Evolutionary conservation across 257 asterid species (phyloP), one percentile per base, ranked within the genome.

Genomic region (Oldenlandia corymbosa): DNA sequence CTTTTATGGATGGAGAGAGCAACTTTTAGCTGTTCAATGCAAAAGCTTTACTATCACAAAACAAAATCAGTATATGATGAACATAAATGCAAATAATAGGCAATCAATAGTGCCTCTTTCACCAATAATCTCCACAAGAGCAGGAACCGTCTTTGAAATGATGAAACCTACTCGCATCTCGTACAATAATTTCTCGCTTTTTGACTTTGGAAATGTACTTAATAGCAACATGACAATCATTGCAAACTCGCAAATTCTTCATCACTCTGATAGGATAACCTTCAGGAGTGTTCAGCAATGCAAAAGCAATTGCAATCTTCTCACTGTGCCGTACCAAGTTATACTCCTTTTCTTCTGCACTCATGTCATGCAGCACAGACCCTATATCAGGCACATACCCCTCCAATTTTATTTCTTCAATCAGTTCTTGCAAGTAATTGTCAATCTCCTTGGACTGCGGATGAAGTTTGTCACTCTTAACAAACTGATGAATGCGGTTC

Each of bases 91-190:
- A 9, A 21, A 4, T 36, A 24, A 23, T 0, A 14, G 27, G 36
- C 20, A 39, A 37, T 14, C 8, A 34, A 24, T 48, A 5, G 20
- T 16, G 57, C 52, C 9, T 57, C 17, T 51, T 10, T 43, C 79
- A 86, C 98, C 96, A 88, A 65, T 83, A 88, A 58, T 91, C 96
- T 34, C 88, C 83, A 76, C 98, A 88, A 45, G 96, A 91, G 71
- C 96, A 91, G 51, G 60, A 31, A 1, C 95, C 96, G 54, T 78
- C 39, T 32, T 73, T 79, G 79, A 88, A 86, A 85, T 84, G 98
- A 78, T 86, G 96, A 76, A 91, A 88, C 78, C 96, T 81, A 72
- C 88, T 84, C 0, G 82, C 68, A 72, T 91, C 96, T 21, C 96
- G 73, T 16, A 84, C 75, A 51, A 80, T 50, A 60, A 91, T 86